phyloP scores from a whole-genome alignment of 106 monocot genomes.

The Dioscorea zingiberensis region DNA sequence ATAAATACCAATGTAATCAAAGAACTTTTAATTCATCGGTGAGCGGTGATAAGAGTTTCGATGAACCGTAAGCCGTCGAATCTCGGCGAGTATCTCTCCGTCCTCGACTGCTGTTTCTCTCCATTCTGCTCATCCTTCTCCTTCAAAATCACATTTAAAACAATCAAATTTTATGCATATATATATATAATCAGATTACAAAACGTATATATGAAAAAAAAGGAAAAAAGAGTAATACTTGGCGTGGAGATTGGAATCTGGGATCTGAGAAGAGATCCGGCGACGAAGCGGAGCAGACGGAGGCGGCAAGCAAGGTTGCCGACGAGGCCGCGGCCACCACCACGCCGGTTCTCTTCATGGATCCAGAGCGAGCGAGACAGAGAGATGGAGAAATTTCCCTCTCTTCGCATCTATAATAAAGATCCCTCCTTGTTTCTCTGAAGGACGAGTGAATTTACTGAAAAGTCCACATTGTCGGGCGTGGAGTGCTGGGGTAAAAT shows the following conservation, averaged over 20 bases:
- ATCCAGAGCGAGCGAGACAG: too few relatives aligned
- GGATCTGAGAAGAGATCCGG: not conserved
- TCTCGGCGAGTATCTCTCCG: slow-evolving; percentile 36
- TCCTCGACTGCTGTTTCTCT: not conserved
- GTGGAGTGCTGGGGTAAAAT: too few relatives aligned
- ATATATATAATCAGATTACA: too few relatives aligned
- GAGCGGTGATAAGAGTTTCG: slow-evolving; percentile 48
- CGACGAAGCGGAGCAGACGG: not conserved
- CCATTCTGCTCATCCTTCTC: not conserved
- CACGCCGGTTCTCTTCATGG: slow-evolving; percentile 1
- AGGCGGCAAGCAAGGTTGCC: slow-evolving; percentile 3
- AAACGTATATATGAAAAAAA: too few relatives aligned
- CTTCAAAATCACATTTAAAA: too few relatives aligned
- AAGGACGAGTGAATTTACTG: too few relatives aligned
- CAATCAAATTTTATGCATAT: too few relatives aligned
- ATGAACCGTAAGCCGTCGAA: slow-evolving; percentile 51
- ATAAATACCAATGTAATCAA: not conserved
- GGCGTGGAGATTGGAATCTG: not conserved
- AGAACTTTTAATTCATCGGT: slow-evolving; percentile 30
- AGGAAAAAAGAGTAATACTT: not conserved
- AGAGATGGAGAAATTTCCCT: not conserved
- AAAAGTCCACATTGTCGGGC: too few relatives aligned
- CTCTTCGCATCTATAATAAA: not conserved
- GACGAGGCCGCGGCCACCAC: slow-evolving; percentile 10
- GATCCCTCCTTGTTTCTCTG: too few relatives aligned